A percentile compares a stretch with the other conserved stretches of the same genome.
These are phyloP conservation scores for Mycena sanguinolenta DNA, from an alignment of 768 basidiomycete genomes.

Conservation along the genomic window DNA sequence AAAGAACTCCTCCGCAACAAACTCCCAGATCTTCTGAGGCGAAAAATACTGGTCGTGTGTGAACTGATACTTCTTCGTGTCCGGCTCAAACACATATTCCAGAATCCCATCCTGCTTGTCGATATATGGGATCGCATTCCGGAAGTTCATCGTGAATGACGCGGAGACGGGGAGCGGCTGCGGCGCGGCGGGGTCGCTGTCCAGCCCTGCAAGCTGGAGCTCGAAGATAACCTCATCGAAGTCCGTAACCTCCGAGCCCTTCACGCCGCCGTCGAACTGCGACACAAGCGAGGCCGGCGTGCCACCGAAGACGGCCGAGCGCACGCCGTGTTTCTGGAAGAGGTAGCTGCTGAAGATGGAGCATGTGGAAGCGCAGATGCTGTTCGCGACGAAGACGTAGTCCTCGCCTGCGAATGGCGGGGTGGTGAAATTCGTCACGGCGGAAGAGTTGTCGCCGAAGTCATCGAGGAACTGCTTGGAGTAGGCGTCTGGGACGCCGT, in stretches of 20 bases:
- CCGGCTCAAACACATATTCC: slow-evolving; percentile 37
- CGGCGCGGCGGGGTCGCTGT: slow-evolving; percentile 35
- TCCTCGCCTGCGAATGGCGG: slow-evolving; percentile 35
- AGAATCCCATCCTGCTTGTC: slow-evolving; percentile 35
- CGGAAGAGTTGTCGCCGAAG: slow-evolving; percentile 28
- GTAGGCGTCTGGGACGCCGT: slow-evolving; percentile 35
- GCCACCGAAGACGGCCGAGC: slow-evolving; percentile 36
- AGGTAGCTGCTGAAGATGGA: slow-evolving; percentile 31
- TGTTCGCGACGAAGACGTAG: slow-evolving; percentile 31
- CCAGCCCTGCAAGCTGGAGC: slow-evolving; percentile 24
- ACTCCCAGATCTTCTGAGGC: slow-evolving; percentile 35
- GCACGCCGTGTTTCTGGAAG: slow-evolving; percentile 36
- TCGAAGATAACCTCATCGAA: slow-evolving; percentile 28
- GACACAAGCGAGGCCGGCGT: slow-evolving; percentile 22
- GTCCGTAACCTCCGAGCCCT: slow-evolving; percentile 35
- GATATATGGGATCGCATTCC: slow-evolving; percentile 35
- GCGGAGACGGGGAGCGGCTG: slow-evolving; percentile 33
- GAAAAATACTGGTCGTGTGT: slow-evolving; percentile 28
- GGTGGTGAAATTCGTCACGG: slow-evolving; percentile 33
- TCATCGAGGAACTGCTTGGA: slow-evolving; percentile 36
- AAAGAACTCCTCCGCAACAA: slow-evolving; percentile 34
- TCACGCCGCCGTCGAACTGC: slow-evolving; percentile 36
- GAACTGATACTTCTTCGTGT: slow-evolving; percentile 37
- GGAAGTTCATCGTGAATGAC: slow-evolving; percentile 30
- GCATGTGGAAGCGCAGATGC: slow-evolving; percentile 33